Percentiles rank a stretch among this genome's conserved stretches.
phyloP scores from a whole-genome alignment of 345 rosid species.

The Bruguiera sexangula region DNA sequence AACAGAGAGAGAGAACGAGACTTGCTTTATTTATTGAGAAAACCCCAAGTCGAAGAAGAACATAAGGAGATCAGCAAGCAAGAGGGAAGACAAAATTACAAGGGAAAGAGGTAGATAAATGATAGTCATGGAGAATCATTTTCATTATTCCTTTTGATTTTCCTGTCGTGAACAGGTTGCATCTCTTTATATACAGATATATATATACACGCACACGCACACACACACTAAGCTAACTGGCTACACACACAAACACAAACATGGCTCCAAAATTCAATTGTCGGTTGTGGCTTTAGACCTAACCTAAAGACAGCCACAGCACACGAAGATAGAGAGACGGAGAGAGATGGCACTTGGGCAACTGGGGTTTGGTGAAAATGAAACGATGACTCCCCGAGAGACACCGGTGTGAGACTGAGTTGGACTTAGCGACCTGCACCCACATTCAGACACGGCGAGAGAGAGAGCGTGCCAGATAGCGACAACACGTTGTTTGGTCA shows the following conservation, averaged over 20 bases:
- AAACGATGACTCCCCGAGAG: neutral
- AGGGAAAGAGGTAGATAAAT: neutral
- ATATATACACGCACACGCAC: no score
- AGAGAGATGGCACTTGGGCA: neutral
- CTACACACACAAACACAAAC: neutral
- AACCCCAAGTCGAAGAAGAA: neutral
- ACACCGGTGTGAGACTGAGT: neutral
- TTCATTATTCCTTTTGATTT: no score
- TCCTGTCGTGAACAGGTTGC: no score
- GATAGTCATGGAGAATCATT: no score
- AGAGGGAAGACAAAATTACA: neutral
- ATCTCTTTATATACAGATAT: no score
- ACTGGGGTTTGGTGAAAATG: constrained; percentile 19
- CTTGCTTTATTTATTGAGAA: neutral
- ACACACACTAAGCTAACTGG: no score
- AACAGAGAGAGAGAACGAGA: neutral
- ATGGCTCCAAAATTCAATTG: neutral
- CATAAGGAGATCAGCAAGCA: neutral
- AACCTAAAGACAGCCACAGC: neutral
- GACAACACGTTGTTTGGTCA: constrained; percentile 21
- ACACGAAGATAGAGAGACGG: neutral
- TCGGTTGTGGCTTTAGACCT: neutral
- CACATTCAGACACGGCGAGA: neutral
- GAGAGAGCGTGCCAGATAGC: constrained; percentile 17
- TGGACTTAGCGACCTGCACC: constrained; percentile 21